Base-by-base conservation (phyloP, 1,284 basidiomycete species). In the Apiotrichum veenhuisii region DNA sequence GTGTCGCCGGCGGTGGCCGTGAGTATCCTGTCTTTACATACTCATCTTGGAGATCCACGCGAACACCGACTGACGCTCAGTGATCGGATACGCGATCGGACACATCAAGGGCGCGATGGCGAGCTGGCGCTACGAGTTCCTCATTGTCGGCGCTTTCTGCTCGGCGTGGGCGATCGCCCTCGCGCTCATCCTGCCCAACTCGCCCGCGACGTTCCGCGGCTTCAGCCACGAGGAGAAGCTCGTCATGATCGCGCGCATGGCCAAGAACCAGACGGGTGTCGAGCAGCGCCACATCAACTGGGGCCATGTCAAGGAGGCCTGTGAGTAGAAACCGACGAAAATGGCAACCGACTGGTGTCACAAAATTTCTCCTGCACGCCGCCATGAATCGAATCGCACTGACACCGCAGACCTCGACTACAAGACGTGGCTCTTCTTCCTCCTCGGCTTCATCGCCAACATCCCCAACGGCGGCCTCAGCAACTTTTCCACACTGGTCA, bases 221-320 rank as follows among this genome's bases (percentile, higher is more conserved):
- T 74, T 80, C 56, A 70, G 66, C 8, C 69, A 74, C 51, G 72
- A 79, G 12, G 77, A 80, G 61, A 67, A 73, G 15, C 61, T 79
- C 23, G 59, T 74, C 48, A 78, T 79, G 30, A 71, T 80, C 18
- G 75, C 77, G 7, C 65, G 80, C n/a, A 64, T 75, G 57, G 59
- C 72, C 18, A 64, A 65, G 38, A 74, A 76, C 58, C 75, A 76
- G 65, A 77, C 76, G 0, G 79, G 79, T 54, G 68, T 79, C 25
- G 76, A 79, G 64, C 70, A 77, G 52, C 59, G 71, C 23, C 60
- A 57, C 37, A 78, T 80, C 69, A 76, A 77, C 55, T 68, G 67
- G 69, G 58, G 71, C 33, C 80, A 81, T 60, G 57, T 78, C 46
- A 64, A 44, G 9, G 80, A 80, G 57, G 73, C 77, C 5, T 48